These are phyloP conservation scores for Mortierella sp. DNA, from an alignment of 371 early-diverging fungal species.

Conservation along the genomic window DNA sequence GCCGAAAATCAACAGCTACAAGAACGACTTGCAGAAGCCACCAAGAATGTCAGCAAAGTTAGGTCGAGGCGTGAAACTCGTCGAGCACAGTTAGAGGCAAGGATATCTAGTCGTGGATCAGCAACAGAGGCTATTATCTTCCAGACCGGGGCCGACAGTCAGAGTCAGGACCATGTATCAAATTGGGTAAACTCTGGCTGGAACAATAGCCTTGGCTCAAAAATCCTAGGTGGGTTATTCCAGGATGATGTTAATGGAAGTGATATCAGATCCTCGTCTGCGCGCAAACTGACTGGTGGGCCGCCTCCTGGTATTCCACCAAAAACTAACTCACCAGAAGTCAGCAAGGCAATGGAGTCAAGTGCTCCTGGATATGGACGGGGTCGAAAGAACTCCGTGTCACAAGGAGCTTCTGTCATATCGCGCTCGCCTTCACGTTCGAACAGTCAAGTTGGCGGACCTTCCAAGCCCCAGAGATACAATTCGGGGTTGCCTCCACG, in stretches of 20 bases:
- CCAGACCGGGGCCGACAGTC: constrained; percentile 1
- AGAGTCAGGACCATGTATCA: constrained; percentile 25
- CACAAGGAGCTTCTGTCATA: background rate
- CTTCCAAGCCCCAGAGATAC: constrained; percentile 6
- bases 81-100: constrained; percentile 3
- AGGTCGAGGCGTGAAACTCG: constrained; percentile 23
- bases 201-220: constrained; percentile 31
- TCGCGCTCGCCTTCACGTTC: constrained; percentile 16
- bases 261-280: constrained; percentile 16
- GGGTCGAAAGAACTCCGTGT: constrained; percentile 11
- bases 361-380: constrained; percentile 20
- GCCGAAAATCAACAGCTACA: constrained; percentile 45
- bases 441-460: constrained; percentile 10
- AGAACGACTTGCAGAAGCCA: constrained; percentile 39
- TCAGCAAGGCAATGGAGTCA: background rate
- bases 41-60: constrained; percentile 38
- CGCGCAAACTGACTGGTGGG: constrained; percentile 29
- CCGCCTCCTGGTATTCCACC: constrained; percentile 30
- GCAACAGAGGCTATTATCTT: background rate
- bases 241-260: constrained; percentile 20
- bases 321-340: constrained; percentile 3
- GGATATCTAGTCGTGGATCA: constrained; percentile 7
- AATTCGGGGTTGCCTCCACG: constrained; percentile 25
- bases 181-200: constrained; percentile 37
- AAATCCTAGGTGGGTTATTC: constrained; percentile 37